Percentiles rank a stretch among this genome's conserved stretches.
Evolutionary conservation across 2,329 filamentous ascomycete genomes (phyloP).

Genomic region (Aspergillus sp.): DNA sequence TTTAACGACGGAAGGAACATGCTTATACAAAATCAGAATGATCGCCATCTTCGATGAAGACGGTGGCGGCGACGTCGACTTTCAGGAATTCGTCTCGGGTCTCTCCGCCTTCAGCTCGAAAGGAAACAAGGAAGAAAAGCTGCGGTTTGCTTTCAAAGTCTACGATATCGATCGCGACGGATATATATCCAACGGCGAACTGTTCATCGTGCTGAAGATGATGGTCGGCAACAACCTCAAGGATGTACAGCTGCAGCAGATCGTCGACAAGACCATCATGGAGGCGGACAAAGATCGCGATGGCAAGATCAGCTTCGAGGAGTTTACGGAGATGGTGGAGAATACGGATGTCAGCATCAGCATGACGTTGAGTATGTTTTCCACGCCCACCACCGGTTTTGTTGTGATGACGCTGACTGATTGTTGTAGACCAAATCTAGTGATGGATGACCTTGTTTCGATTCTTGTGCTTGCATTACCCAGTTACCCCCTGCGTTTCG

Average conservation of each 20-base stretch:
- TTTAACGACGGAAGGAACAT: slow-evolving; percentile 55
- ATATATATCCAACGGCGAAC: slow-evolving; percentile 96
- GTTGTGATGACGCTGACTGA: slow-evolving; percentile 5
- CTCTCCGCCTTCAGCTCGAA: slow-evolving; percentile 95
- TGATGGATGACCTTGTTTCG: neutral
- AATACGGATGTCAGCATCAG: slow-evolving; percentile 73
- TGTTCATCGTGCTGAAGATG: slow-evolving; percentile 99
- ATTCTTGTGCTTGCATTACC: neutral
- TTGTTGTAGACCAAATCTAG: slow-evolving; percentile 18
- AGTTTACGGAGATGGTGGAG: slow-evolving; percentile 99
- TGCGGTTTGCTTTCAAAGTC: slow-evolving; percentile 96
- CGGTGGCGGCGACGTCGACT: slow-evolving; percentile 95
- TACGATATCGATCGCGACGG: slow-evolving; percentile 99
- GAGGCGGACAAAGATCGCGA: slow-evolving; percentile 94
- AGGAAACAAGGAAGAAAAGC: slow-evolving; percentile 98
- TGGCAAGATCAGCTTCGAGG: slow-evolving; percentile 98
- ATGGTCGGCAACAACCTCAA: slow-evolving; percentile 99
- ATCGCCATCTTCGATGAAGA: slow-evolving; percentile 99
- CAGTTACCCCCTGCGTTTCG: too few species aligned
- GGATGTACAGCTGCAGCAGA: slow-evolving; percentile 97
- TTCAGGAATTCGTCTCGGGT: slow-evolving; percentile 96
- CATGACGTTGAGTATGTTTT: slow-evolving; percentile 61
- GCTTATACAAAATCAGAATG: slow-evolving; percentile 62
- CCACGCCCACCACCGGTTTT: neutral
- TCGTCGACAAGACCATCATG: slow-evolving; percentile 99